Percentiles rank a stretch among this genome's conserved stretches.
Evolutionary conservation across 192 early-diverging fungal species (phyloP).

Genomic region (Backusella sp.): DNA sequence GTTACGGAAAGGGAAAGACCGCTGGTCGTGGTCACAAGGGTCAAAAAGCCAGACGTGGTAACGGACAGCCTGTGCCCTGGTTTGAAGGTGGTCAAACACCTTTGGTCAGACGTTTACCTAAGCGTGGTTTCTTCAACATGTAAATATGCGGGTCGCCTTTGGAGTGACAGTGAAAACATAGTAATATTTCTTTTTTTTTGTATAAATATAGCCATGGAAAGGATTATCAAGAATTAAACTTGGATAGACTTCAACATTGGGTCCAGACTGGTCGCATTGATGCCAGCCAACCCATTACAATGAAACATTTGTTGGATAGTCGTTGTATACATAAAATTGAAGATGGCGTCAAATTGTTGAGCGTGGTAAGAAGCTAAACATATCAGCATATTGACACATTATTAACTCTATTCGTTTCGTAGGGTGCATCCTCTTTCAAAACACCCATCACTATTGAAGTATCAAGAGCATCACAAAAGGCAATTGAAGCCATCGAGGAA

Average conservation of each 20-base stretch:
- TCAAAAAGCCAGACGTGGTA: constrained; percentile 77
- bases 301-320: constrained; percentile 69
- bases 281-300: constrained; percentile 75
- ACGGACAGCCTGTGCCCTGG: constrained; percentile 72
- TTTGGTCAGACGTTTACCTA: constrained; percentile 76
- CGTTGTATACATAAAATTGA: constrained; percentile 70
- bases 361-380: constrained; percentile 41
- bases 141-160: constrained; percentile 16
- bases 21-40: constrained; percentile 92
- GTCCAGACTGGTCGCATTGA: constrained; percentile 85
- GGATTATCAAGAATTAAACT: constrained; percentile 68
- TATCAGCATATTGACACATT: neutral
- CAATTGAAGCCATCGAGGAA: constrained; percentile 79
- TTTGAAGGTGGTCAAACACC: constrained; percentile 96
- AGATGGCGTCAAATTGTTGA: constrained; percentile 86
- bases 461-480: constrained; percentile 70
- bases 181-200: neutral
- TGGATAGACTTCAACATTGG: constrained; percentile 92
- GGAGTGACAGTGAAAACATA: neutral
- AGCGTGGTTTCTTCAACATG: constrained; percentile 80
- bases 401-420: neutral
- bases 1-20: constrained; percentile 88
- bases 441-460: constrained; percentile 84
- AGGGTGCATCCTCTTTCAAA: constrained; percentile 79
- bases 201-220: constrained; percentile 47